Percentiles rank a stretch among this genome's conserved stretches.
These are phyloP conservation scores for Psilocybe subaeruginosa DNA, from an alignment of 768 basidiomycete genomes.

Conservation along the genomic window DNA sequence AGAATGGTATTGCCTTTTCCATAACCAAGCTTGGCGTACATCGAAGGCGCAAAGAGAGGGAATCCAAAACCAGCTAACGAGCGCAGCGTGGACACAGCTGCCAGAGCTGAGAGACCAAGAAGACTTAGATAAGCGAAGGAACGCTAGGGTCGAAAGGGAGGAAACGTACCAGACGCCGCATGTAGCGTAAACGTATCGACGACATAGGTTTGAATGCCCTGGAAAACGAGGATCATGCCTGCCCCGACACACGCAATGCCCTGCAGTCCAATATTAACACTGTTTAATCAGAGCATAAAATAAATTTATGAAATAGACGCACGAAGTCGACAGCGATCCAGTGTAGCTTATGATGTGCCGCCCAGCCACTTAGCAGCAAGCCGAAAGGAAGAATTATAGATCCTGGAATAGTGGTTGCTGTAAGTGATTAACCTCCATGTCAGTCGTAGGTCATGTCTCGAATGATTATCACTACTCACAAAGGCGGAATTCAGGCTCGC, in stretches of 20 bases:
- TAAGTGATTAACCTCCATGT: no score
- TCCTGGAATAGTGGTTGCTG: slow-evolving; percentile 63
- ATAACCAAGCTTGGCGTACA: slow-evolving; percentile 68
- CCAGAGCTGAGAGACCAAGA: slow-evolving; percentile 47
- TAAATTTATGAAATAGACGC: slow-evolving; percentile 20
- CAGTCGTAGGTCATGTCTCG: no score
- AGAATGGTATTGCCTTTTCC: slow-evolving; percentile 73
- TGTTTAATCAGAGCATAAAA: slow-evolving; percentile 1
- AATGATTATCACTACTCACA: slow-evolving; percentile 34
- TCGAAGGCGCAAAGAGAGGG: slow-evolving; percentile 73
- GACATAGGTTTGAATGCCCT: slow-evolving; percentile 67
- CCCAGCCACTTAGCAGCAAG: slow-evolving; percentile 73
- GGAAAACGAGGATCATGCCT: slow-evolving; percentile 62
- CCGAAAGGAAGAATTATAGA: slow-evolving; percentile 66
- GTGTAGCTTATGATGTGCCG: slow-evolving; percentile 53
- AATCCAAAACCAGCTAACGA: slow-evolving; percentile 75
- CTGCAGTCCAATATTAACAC: slow-evolving; percentile 28
- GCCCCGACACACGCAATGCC: slow-evolving; percentile 60
- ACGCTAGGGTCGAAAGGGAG: background rate
- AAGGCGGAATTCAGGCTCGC: slow-evolving; percentile 52
- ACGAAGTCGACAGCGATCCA: slow-evolving; percentile 79
- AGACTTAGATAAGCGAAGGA: background rate
- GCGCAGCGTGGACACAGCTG: slow-evolving; percentile 66
- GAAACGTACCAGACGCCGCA: slow-evolving; percentile 61
- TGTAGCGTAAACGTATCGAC: slow-evolving; percentile 69